phyloP scores from a whole-genome alignment of 202 grass and related monocot genomes.

The Setaria italica region DNA sequence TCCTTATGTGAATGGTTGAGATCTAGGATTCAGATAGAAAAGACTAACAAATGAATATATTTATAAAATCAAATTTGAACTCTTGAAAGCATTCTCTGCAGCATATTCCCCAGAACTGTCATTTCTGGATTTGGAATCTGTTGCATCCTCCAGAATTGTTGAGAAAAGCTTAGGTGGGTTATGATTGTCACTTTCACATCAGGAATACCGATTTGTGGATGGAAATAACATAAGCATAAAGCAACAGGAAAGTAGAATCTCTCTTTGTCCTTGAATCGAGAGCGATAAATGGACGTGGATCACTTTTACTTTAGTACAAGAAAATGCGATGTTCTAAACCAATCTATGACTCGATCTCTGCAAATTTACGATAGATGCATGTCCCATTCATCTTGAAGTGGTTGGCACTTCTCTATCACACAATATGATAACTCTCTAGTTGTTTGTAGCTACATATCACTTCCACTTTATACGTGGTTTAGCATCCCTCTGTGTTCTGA shows the following conservation, averaged over 20 bases:
- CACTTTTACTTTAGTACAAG: constrained; percentile 38
- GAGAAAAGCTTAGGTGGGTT: constrained; percentile 37
- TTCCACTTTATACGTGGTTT: constrained; percentile 18
- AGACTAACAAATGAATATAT: neutral
- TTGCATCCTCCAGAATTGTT: constrained; percentile 32
- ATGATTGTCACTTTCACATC: constrained; percentile 34
- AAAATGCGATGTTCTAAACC: constrained; percentile 2
- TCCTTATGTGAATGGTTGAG: neutral
- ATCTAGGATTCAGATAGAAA: neutral
- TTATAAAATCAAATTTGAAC: neutral
- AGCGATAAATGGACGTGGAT: constrained; percentile 13
- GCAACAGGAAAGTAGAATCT: constrained; percentile 23
- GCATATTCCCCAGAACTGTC: neutral
- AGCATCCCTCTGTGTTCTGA: constrained; percentile 19
- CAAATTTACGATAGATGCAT: constrained; percentile 7
- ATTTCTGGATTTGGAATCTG: constrained; percentile 22
- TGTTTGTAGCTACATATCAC: constrained; percentile 37
- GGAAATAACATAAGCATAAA: constrained; percentile 34
- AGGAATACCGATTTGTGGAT: constrained; percentile 45
- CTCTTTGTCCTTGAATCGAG: constrained; percentile 11
- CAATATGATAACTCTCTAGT: constrained; percentile 16
- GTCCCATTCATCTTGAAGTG: constrained; percentile 38
- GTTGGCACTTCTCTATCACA: constrained; percentile 22
- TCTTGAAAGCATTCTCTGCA: neutral
- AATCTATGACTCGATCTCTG: constrained; percentile 22